Evolutionary conservation across 768 basidiomycete species (phyloP).

Genomic region (Tephrocybe sp.): DNA sequence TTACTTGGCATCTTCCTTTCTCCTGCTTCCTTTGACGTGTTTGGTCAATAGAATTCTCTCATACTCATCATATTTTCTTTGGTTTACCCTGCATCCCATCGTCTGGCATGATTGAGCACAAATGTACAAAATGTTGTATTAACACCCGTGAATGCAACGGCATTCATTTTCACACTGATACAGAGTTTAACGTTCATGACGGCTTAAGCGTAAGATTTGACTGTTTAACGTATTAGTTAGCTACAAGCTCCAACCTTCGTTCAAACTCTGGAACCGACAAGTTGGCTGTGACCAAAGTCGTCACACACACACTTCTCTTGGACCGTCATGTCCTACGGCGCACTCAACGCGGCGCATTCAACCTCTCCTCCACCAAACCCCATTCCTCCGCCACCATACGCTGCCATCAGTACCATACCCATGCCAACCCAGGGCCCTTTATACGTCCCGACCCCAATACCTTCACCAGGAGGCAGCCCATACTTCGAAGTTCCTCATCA

Average conservation of each 20-base stretch:
- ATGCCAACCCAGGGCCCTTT: not conserved
- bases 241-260: too few relatives aligned
- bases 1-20: not conserved
- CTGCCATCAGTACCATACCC: not conserved
- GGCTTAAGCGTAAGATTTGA: too few relatives aligned
- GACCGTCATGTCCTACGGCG: conserved; percentile 2
- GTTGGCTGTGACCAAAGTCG: not conserved
- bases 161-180: not conserved
- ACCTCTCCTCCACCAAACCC: not conserved
- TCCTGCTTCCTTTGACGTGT: not conserved
- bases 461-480: conserved; percentile 5
- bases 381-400: conserved; percentile 5
- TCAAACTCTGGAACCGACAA: too few relatives aligned
- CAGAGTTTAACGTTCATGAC: too few relatives aligned
- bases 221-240: too few relatives aligned
- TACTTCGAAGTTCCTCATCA: not conserved
- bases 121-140: conserved; percentile 3
- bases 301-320: not conserved
- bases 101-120: not conserved
- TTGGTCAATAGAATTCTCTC: conserved; percentile 4
- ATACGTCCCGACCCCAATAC: not conserved
- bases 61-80: not conserved
- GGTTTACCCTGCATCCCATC: conserved; percentile 2
- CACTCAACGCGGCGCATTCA: not conserved
- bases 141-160: not conserved